phyloP scores from a whole-genome alignment of 2,329 filamentous ascomycete species.

The Neocatenulostroma microsporum region DNA sequence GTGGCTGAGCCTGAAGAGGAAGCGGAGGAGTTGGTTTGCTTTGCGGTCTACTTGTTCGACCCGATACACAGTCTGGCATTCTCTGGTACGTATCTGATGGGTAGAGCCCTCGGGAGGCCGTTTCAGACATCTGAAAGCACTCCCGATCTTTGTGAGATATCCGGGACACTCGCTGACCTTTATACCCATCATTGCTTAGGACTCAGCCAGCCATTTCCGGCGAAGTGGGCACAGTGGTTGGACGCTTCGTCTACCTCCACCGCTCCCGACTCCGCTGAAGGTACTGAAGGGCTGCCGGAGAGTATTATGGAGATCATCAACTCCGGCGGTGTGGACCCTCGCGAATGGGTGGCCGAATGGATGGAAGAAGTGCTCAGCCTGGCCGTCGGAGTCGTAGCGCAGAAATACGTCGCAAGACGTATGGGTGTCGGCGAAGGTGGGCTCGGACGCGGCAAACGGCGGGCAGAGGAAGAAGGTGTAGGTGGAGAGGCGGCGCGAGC shows the following conservation, averaged over 20 bases:
- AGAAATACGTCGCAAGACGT: conserved; percentile 85
- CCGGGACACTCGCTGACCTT: too few relatives aligned
- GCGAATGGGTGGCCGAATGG: conserved; percentile 98
- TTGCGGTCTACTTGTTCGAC: conserved; percentile 75
- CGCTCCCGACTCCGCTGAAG: conserved; percentile 24
- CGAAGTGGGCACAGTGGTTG: conserved; percentile 84
- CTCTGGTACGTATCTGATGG: too few relatives aligned
- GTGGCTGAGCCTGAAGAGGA: conserved; percentile 37
- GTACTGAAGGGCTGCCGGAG: conserved; percentile 57
- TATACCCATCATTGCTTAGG: too few relatives aligned
- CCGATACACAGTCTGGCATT: conserved; percentile 88
- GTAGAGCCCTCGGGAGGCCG: too few relatives aligned
- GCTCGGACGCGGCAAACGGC: conserved; percentile 50
- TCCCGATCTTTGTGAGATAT: too few relatives aligned
- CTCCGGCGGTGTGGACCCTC: conserved; percentile 69
- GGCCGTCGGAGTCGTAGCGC: conserved; percentile 76
- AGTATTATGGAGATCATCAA: conserved; percentile 81
- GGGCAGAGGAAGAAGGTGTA: conserved; percentile 47
- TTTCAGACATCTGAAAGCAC: too few relatives aligned
- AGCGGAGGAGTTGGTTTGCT: conserved; percentile 57
- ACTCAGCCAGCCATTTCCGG: conserved; percentile 73
- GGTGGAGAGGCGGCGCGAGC: conserved; percentile 56
- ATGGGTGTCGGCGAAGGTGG: conserved; percentile 93
- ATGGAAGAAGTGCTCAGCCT: conserved; percentile 78
- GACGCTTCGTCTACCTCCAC: conserved; percentile 53